Base-by-base conservation (phyloP, 345 rosid species). In the Ceriops tagal region DNA sequence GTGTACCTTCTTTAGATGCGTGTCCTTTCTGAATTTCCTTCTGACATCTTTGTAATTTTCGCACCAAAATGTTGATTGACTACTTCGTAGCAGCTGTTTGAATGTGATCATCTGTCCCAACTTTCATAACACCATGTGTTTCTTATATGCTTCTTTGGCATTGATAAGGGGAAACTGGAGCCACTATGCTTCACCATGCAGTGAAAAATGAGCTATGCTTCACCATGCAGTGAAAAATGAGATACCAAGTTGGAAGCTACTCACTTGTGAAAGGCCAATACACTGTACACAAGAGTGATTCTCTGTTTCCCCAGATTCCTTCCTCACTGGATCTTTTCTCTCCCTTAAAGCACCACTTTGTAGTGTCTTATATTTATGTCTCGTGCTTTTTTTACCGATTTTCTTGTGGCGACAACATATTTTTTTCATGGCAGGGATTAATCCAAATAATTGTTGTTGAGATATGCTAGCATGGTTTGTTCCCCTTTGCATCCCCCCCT, bases 201-300 rank as follows among this genome's bases (percentile, higher is more conserved):
- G 89, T 78, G 97, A 93, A 86, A 93, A 92, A 85, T 28, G 30
- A 87, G 96, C 81, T 93, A 83, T 53, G 97, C 98, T 9, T 96
- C 97, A 70, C 77, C 91, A 82, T 96, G 96, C 73, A 93, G 89
- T 78, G 97, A 93, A 86, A 93, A 92, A 85, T 28, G 30, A 82
- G 83, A 85, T 74, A 93, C 96, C 2, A 93, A 91, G 88, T 78
- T 91, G 86, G 98, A 93, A 85, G 97, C 96, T 64, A 89, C 98
- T 31, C 98, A 93, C 81, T 81, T 93, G 84, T 97, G 91, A 78
- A 93, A 93, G 79, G 95, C 98, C 69, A 89, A 89, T 86, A 96
- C 91, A 84, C 92, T 91, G n/a, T 93, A 87, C 71, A 88, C 96
- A 27, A 87, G 81, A 78, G 98, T 93, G 90, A 49, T 34, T 24